Evolutionary conservation across 1,284 basidiomycete genomes (phyloP), one percentile per base, ranked within the genome.

Genomic region (Ceratorhiza oryzae-sativae): DNA sequence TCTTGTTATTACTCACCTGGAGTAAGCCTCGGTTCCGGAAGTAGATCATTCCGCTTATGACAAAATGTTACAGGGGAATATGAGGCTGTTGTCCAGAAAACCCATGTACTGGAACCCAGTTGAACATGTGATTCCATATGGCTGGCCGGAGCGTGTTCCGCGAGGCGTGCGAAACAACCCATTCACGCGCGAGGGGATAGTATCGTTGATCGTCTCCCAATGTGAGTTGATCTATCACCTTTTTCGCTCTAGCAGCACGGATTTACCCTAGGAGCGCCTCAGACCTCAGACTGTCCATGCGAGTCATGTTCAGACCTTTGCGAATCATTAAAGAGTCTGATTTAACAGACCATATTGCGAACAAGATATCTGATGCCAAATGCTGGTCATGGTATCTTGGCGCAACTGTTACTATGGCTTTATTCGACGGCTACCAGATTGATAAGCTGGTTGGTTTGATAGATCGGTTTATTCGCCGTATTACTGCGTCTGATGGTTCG

Each of bases 351-450:
- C 55, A 58, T 58, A 58, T 39, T 2, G 34, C 41, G 48, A 36
- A 36, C 49, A 18, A 25, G 42, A 49, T 42, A 20, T 55, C 63
- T 6, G 30, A 55, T 23, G 20, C 55, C 20, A 53, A 42, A 3
- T 41, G 34, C 27, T 56, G 39, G 51, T 39, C 65, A 15, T 34
- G 51, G 65, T 68, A 56, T 23, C 2, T 68, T 9, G 65, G 65
- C 27, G 49, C 65, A 20, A 55, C 4, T 2, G 56, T 68, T 9
- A 34, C 36, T 3, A 34, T 56, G 12, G 36, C 65, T 6, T 34
- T 68, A 3, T 34, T 68, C 12, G 51, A 56, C 34, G 65, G 42
- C 3, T 42, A 51, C 15, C 23, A 56, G 20, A 15, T n/a, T 3
- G 49, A 34, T 13, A n/a, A 15, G 15, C 51, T 30, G 20, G 27